These are phyloP conservation scores for Candida qinlingensis DNA, from an alignment of 805 yeast species.

Conservation along the genomic window DNA sequence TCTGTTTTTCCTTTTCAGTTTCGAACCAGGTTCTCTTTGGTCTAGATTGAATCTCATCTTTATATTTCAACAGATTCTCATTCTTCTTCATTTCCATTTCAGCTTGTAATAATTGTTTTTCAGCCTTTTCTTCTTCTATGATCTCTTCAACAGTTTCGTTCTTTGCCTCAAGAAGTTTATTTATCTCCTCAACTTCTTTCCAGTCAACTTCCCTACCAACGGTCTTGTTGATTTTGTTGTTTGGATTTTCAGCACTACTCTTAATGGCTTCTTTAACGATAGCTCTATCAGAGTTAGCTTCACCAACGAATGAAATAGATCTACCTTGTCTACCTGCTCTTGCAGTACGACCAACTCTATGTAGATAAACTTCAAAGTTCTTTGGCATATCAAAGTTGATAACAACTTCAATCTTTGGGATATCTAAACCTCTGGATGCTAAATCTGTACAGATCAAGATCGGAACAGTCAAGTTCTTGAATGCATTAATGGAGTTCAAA, in stretches of 20 bases:
- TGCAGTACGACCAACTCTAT: conserved; percentile 98
- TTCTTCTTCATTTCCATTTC: conserved; percentile 89
- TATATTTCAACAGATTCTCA: conserved; percentile 73
- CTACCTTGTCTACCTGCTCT: conserved; percentile 98
- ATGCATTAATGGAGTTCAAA: conserved; percentile 72
- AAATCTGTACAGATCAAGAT: conserved; percentile 92
- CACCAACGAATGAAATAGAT: conserved; percentile 92
- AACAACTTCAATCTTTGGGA: conserved; percentile 93
- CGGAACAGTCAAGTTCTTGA: conserved; percentile 79
- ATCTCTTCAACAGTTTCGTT: conserved; percentile 65
- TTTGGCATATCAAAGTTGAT: conserved; percentile 96
- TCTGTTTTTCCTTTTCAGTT: conserved; percentile 38
- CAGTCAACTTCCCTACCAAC: conserved; percentile 92
- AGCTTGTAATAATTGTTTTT: conserved; percentile 79
- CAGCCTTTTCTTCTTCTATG: conserved; percentile 80
- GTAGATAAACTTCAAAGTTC: conserved; percentile 83
- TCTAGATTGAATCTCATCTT: conserved; percentile 77
- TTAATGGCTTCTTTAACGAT: conserved; percentile 90
- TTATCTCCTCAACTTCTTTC: conserved; percentile 70
- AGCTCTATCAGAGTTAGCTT: conserved; percentile 74
- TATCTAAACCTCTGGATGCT: conserved; percentile 99
- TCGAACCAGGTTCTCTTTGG: conserved; percentile 98
- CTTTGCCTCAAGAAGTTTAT: conserved; percentile 56
- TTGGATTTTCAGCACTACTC: conserved; percentile 43
- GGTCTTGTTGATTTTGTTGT: conserved; percentile 47